Conservation (phyloP, 768 basidiomycete genomes). For the Cystobasidium onofrii region DNA sequence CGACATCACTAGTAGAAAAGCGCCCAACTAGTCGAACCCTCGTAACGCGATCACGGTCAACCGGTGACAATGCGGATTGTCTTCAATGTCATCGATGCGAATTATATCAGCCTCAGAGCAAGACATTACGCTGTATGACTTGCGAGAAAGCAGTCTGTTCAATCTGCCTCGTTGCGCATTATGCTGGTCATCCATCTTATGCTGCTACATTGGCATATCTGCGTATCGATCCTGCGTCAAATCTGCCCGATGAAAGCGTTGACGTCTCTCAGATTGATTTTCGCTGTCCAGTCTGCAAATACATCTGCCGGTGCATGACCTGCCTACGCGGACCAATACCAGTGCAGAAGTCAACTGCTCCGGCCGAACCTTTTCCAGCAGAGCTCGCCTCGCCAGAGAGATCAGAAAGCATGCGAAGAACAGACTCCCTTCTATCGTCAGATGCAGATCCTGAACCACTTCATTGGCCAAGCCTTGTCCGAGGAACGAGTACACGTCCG, state of each 20-base stretch:
- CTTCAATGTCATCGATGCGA: constrained; percentile 17
- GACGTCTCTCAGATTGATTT: constrained; percentile 14
- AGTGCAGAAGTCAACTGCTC: background rate
- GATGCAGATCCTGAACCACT: constrained; percentile 1
- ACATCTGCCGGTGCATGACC: constrained; percentile 1
- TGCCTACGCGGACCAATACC: constrained; percentile 22
- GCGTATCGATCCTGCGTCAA: background rate
- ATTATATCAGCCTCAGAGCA: background rate
- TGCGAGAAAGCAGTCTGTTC: constrained; percentile 3
- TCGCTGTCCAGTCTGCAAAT: constrained; percentile 28
- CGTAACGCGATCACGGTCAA: background rate
- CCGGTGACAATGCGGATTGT: background rate
- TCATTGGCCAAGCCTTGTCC: background rate
- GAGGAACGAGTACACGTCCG: background rate
- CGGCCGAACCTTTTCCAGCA: background rate
- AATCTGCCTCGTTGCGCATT: background rate
- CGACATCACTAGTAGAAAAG: background rate
- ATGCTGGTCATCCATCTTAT: background rate
- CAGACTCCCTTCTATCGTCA: background rate
- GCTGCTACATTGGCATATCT: background rate
- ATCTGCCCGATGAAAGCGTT: background rate
- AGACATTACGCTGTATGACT: constrained; percentile 9
- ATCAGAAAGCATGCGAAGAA: background rate
- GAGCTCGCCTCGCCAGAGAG: background rate
- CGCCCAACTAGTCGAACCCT: background rate